phyloP scores from a whole-genome alignment of 139 green algal species.

The Haematococcus lacustris region DNA sequence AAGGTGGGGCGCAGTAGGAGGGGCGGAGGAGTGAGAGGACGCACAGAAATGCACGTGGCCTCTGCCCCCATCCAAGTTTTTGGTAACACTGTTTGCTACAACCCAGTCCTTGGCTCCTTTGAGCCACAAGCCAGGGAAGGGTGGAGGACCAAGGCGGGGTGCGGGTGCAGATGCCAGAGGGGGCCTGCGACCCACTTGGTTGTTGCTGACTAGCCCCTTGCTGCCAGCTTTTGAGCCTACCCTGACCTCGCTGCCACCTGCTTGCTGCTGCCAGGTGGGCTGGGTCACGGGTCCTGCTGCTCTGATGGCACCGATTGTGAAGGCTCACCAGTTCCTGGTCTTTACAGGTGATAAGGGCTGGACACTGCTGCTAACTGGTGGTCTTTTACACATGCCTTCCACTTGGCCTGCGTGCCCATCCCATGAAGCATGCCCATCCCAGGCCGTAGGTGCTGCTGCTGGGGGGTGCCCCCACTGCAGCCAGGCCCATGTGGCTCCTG shows the following conservation, averaged over 20 bases:
- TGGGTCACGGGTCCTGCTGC: slow-evolving; percentile 61
- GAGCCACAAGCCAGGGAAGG: too few species aligned
- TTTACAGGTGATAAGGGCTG: slow-evolving; percentile 78
- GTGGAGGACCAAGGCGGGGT: too few species aligned
- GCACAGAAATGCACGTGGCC: background rate
- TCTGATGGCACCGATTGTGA: slow-evolving; percentile 61
- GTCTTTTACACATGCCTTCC: too few species aligned
- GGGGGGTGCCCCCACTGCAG: too few species aligned
- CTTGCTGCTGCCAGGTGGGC: slow-evolving; percentile 48
- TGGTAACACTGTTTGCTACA: background rate
- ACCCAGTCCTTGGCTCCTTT: background rate
- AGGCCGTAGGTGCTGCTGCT: too few species aligned
- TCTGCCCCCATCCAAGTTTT: background rate
- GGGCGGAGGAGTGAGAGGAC: background rate
- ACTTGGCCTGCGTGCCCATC: too few species aligned
- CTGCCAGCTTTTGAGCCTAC: background rate
- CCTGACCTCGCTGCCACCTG: background rate
- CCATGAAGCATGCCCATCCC: too few species aligned
- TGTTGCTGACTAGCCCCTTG: background rate
- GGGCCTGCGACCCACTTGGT: background rate
- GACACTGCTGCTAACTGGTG: too few species aligned
- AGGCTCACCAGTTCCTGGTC: slow-evolving; percentile 75
- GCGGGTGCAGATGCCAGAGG: background rate
- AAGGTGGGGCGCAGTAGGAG: slow-evolving; percentile 46
- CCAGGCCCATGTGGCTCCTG: too few species aligned